A percentile compares a stretch with the other conserved stretches of the same genome.
These are phyloP conservation scores for Suillus occidentalis DNA, from an alignment of 768 basidiomycete genomes.

Conservation along the genomic window DNA sequence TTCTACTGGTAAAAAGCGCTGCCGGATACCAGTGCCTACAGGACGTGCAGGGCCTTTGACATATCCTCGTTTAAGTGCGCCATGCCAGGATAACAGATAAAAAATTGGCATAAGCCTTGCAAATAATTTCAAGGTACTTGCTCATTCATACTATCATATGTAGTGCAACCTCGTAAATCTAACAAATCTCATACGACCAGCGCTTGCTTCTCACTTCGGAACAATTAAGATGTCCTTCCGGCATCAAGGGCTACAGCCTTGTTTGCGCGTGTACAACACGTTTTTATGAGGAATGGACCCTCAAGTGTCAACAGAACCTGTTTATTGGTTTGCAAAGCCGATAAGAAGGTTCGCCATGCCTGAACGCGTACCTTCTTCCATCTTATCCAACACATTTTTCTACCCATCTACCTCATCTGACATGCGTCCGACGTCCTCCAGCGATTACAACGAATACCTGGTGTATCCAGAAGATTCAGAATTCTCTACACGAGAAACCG, in stretches of 20 bases:
- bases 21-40: background rate
- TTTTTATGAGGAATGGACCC: slow-evolving; percentile 37
- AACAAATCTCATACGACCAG: background rate
- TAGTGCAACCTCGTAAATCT: background rate
- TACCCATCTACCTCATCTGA: background rate
- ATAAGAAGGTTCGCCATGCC: slow-evolving; percentile 31
- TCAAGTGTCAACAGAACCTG: slow-evolving; percentile 31
- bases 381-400: background rate
- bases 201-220: slow-evolving; percentile 23
- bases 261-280: slow-evolving; percentile 34
- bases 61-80: background rate
- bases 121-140: background rate
- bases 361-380: slow-evolving; percentile 2
- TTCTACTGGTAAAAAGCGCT: background rate
- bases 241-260: slow-evolving; percentile 32
- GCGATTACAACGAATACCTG: background rate
- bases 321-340: slow-evolving; percentile 19
- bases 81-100: no score
- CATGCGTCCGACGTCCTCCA: background rate
- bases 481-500: background rate
- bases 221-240: slow-evolving; percentile 18
- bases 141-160: background rate
- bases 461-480: slow-evolving; percentile 1
- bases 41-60: background rate
- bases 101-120: background rate